phyloP scores from a whole-genome alignment of 257 asterid genomes.

The Nicotiana noctiflora region DNA sequence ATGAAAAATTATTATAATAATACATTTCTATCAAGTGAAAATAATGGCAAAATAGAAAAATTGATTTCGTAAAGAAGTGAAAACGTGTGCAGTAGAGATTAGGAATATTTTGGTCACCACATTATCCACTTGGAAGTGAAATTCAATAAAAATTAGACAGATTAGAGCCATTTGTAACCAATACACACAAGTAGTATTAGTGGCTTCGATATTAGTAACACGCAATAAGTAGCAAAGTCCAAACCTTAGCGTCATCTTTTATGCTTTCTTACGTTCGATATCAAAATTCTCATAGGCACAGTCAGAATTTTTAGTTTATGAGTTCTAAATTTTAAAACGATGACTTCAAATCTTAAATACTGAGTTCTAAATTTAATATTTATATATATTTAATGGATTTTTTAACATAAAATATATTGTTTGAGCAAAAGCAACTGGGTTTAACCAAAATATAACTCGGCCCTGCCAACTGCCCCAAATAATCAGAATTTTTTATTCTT shows the following conservation, averaged over 20 bases:
- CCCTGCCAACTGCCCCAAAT: no score
- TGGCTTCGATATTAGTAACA: neutral
- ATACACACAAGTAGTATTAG: neutral
- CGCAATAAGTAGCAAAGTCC: neutral
- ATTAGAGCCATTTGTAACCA: neutral
- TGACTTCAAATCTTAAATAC: no score
- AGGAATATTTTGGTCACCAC: slow-evolving; percentile 28
- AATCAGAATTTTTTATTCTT: neutral
- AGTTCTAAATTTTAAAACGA: no score
- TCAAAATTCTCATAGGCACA: no score
- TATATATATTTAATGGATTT: no score
- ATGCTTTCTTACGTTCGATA: neutral
- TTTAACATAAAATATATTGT: no score
- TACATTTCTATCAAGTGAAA: neutral
- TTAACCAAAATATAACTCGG: no score
- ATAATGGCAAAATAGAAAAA: neutral
- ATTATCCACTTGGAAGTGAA: slow-evolving; percentile 3
- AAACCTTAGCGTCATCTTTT: neutral
- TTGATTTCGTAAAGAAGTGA: slow-evolving; percentile 14
- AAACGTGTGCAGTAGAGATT: slow-evolving; percentile 22
- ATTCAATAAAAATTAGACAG: neutral
- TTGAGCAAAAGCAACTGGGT: no score
- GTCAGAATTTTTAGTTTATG: no score
- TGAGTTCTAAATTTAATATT: no score
- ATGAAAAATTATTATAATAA: neutral